Conservation (phyloP, 306 rosid species). For the Rosa chinensis region DNA sequence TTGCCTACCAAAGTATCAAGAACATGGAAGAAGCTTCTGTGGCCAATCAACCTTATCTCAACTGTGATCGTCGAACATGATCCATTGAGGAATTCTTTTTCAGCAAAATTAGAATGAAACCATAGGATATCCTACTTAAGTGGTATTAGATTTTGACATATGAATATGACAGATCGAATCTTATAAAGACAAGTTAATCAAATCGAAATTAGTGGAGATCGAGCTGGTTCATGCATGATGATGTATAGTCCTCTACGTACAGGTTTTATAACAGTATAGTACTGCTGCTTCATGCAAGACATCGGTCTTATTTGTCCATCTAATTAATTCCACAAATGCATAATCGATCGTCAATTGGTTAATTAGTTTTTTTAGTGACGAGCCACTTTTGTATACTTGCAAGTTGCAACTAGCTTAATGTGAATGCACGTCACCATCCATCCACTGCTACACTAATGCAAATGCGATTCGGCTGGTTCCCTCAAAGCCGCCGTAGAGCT, state of each 20-base stretch:
- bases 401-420: not conserved
- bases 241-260: too few relatives aligned
- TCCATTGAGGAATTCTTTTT: not conserved
- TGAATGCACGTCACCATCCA: not conserved
- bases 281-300: not conserved
- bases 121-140: too few relatives aligned
- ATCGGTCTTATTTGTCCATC: not conserved
- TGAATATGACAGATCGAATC: not conserved
- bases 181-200: not conserved
- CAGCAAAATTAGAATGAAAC: too few relatives aligned
- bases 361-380: not conserved
- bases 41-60: too few relatives aligned
- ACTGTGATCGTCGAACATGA: not conserved
- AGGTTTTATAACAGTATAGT: too few relatives aligned
- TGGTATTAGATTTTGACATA: not conserved
- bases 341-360: not conserved
- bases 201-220: not conserved
- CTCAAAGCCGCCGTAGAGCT: not conserved
- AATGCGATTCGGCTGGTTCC: not conserved
- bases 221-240: not conserved
- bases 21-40: not conserved
- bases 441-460: not conserved
- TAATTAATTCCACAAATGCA: not conserved
- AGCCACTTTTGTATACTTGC: not conserved
- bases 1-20: not conserved